Evolutionary conservation across 2,329 filamentous ascomycete genomes (phyloP), one percentile per base, ranked within the genome.

Genomic region (Trichoderma atrobrunneum): DNA sequence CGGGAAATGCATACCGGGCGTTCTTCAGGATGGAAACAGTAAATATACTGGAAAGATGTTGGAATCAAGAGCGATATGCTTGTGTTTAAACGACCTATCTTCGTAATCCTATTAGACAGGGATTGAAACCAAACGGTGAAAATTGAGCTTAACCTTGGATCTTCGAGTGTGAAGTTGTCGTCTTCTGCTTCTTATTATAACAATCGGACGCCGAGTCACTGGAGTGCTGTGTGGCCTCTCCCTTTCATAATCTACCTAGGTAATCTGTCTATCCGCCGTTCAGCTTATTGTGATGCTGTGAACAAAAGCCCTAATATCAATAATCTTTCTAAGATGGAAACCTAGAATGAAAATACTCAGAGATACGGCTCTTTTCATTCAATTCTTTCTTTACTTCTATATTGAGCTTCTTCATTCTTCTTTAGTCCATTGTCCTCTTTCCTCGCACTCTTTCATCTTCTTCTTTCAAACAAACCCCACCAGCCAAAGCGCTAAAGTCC

Each of bases 1-100:
- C 24, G 8, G 36, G n/a, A 64, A 63, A 36, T 70, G 71, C 65
- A 70, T 65, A 65, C 34, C 30, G 8, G 70, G 70, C 70, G 70
- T 72, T 69, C 16, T 68, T 68, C 28, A 14, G 69, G 32, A 67
- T 71, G 34, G 43, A 26, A 39, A 24, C 14, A 51, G 43, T 48
- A n/a, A 48, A 51, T 34, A 51, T 6, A 21, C 34, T 48, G 26
- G 24, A 32, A 34, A 43, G 69, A 36, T 24, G 48, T 16, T 43
- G 28, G 11, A 57, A 36, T 64, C 11, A 21, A 54, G 48, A 54
- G 48, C n/a, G 48, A 54, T 54, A 54, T 54, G 11, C 14, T 54
- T 54, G 48, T 24, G 48, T 54, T 54, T 54, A 24, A 6, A 54
- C 43, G 4, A 21, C n/a, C n/a, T 51, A 21, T 21, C 3, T 10